Conservation (phyloP, 139 green algal species). For the Chlamydomonas schloesseri region DNA sequence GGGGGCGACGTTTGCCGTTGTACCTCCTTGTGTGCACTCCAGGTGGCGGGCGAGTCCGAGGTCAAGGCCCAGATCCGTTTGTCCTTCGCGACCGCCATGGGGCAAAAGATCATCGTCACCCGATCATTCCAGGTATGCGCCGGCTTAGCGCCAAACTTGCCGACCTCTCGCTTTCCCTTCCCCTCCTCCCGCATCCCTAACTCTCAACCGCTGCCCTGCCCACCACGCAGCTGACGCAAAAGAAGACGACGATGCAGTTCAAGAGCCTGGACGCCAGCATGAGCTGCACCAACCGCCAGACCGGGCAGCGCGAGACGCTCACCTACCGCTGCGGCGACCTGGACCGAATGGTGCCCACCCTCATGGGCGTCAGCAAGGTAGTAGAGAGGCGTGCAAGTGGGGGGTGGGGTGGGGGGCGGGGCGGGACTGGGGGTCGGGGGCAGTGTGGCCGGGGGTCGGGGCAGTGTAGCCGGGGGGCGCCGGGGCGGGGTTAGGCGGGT, state of each 20-base stretch:
- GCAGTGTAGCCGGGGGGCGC: too few relatives aligned
- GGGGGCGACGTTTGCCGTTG: too few relatives aligned
- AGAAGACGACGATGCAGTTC: slow-evolving; percentile 81
- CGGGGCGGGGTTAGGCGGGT: too few relatives aligned
- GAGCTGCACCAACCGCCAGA: slow-evolving; percentile 80
- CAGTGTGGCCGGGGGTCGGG: not conserved
- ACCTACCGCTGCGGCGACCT: slow-evolving; percentile 86
- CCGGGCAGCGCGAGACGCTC: slow-evolving; percentile 75
- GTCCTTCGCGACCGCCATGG: slow-evolving; percentile 76
- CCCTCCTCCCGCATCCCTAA: not conserved
- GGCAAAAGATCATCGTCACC: slow-evolving; percentile 84
- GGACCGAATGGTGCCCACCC: slow-evolving; percentile 86
- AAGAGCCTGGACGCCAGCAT: slow-evolving; percentile 88
- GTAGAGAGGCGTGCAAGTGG: not conserved
- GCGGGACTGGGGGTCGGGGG: not conserved
- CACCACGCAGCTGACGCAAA: slow-evolving; percentile 63
- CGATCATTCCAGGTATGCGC: slow-evolving; percentile 85
- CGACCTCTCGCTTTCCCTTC: not conserved
- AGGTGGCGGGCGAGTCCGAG: slow-evolving; percentile 92
- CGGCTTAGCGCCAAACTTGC: too few relatives aligned
- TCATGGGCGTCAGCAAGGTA: slow-evolving; percentile 97
- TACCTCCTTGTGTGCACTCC: too few relatives aligned
- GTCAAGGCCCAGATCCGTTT: slow-evolving; percentile 98
- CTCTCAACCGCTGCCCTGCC: too few relatives aligned
- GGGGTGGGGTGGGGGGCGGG: not conserved